A percentile compares a stretch with the other conserved stretches of the same genome.
These are phyloP conservation scores for Hypoxylon rickii DNA, from an alignment of 495 filamentous ascomycete species.

Conservation along the genomic window DNA sequence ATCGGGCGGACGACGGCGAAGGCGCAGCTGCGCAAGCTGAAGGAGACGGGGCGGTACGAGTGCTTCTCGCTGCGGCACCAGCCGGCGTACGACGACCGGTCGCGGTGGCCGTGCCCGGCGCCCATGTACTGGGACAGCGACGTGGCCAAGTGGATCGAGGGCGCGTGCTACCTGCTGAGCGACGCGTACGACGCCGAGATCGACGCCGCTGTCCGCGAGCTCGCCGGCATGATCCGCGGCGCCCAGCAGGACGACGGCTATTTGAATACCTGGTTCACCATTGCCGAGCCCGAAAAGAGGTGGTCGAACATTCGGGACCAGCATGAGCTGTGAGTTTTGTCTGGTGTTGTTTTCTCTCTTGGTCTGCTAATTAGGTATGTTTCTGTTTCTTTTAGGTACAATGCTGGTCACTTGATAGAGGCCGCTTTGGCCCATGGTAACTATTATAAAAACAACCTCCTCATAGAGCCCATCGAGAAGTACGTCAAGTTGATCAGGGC, in stretches of 20 bases:
- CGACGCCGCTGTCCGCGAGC: conserved; percentile 56
- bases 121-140: conserved; percentile 66
- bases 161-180: conserved; percentile 60
- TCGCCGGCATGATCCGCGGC: conserved; percentile 57
- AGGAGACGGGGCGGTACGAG: conserved; percentile 58
- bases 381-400: conserved; percentile 47
- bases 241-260: conserved; percentile 64
- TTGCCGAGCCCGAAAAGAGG: conserved; percentile 54
- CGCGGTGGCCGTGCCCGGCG: conserved; percentile 56
- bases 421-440: conserved; percentile 59
- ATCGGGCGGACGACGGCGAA: conserved; percentile 46
- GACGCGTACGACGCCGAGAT: conserved; percentile 49
- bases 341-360: not conserved
- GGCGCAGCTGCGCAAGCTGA: conserved; percentile 56
- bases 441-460: conserved; percentile 53
- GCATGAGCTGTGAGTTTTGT: conserved; percentile 59
- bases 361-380: not conserved
- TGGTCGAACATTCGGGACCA: conserved; percentile 64
- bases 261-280: conserved; percentile 63
- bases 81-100: conserved; percentile 52
- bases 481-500: conserved; percentile 58
- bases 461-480: conserved; percentile 57
- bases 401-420: conserved; percentile 65
- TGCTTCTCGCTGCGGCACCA: conserved; percentile 60
- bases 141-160: conserved; percentile 65